Percentiles rank a stretch among this genome's conserved stretches.
Conservation (phyloP, 139 green algal species). For the Diplosphaera chodatii region DNA sequence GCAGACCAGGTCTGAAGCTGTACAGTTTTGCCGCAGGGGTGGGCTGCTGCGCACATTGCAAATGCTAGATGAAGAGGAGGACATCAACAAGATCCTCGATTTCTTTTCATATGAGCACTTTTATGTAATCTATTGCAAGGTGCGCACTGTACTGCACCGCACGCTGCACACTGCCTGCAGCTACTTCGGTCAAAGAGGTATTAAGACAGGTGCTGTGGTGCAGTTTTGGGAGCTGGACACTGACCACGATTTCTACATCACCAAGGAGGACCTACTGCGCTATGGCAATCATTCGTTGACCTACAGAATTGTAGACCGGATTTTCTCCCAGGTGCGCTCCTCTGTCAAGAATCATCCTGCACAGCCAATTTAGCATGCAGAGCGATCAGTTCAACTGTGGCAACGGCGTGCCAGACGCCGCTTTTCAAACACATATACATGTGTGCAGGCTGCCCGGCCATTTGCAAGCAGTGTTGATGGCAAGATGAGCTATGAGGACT, state of each 20-base stretch:
- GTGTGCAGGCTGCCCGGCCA: conserved; percentile 60
- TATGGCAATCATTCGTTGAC: conserved; percentile 93
- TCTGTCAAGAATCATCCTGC: too few species aligned
- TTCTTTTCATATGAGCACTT: conserved; percentile 99
- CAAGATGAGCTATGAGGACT: conserved; percentile 98
- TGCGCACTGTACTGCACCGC: too few species aligned
- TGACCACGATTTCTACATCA: conserved; percentile 97
- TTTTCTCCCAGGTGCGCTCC: conserved; percentile 93
- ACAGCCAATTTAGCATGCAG: too few species aligned
- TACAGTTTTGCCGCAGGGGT: too few species aligned
- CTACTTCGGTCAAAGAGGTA: too few species aligned
- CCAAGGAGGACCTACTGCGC: conserved; percentile 85
- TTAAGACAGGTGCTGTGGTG: too few species aligned
- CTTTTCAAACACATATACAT: too few species aligned
- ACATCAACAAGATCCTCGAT: conserved; percentile 90
- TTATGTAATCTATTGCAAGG: conserved; percentile 99
- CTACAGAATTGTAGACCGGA: conserved; percentile 90
- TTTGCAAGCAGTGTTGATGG: conserved; percentile 47
- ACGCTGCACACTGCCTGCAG: too few species aligned
- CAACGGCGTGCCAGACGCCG: too few species aligned
- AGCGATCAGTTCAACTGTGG: too few species aligned
- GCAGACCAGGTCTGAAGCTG: too few species aligned
- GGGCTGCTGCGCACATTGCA: conserved; percentile 81
- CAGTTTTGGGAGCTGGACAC: conserved; percentile 97
- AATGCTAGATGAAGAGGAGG: conserved; percentile 83